These are phyloP conservation scores for Adansonia grandidieri DNA, from an alignment of 441 rosid genomes.

Conservation along the genomic window DNA sequence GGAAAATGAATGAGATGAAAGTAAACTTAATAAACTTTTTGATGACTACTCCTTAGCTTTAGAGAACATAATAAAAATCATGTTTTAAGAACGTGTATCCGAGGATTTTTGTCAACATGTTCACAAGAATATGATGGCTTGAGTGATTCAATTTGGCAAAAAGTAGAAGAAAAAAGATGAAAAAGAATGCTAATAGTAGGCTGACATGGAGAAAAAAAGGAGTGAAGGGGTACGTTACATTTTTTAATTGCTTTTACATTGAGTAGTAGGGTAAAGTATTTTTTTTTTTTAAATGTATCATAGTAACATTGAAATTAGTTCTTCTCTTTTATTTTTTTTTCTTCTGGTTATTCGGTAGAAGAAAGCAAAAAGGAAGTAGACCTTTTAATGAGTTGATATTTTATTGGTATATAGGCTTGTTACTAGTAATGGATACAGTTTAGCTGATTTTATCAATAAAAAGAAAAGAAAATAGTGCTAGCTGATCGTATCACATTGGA, in stretches of 20 bases:
- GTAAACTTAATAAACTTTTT: conserved; percentile 4
- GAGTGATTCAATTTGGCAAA: not conserved
- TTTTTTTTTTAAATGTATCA: not conserved
- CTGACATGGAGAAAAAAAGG: not conserved
- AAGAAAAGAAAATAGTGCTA: not conserved
- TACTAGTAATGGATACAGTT: not conserved
- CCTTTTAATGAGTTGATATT: not conserved
- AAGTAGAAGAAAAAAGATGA: not conserved
- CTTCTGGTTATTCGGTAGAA: not conserved
- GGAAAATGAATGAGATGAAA: conserved; percentile 13
- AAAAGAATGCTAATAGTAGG: not conserved
- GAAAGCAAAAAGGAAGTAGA: not conserved
- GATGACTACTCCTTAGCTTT: conserved; percentile 9
- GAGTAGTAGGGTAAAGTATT: not conserved
- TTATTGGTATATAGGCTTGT: not conserved
- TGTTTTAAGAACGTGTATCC: not conserved
- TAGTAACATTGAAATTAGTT: not conserved
- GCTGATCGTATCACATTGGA: not conserved
- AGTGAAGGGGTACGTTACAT: not conserved
- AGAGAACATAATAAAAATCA: not conserved
- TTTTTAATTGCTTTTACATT: not conserved
- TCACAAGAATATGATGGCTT: conserved; percentile 10
- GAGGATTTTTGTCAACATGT: not conserved
- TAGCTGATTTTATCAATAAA: conserved; percentile 10
- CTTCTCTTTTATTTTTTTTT: not conserved